These are phyloP conservation scores for Strobilomyces echinocephalus DNA, from an alignment of 768 basidiomycete genomes.

Conservation along the genomic window DNA sequence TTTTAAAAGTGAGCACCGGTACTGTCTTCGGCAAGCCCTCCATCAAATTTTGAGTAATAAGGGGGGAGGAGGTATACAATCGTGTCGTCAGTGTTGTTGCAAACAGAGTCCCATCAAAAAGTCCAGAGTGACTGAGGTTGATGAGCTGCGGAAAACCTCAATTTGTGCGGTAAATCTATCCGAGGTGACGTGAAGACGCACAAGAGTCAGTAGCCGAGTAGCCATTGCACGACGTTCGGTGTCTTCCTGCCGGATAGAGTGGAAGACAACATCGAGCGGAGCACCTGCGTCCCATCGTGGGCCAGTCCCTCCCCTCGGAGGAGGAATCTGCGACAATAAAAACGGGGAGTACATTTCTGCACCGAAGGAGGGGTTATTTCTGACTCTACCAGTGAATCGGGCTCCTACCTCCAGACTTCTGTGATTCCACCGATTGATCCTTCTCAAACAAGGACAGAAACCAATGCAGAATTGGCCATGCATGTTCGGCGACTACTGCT, in stretches of 20 bases:
- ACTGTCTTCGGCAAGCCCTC: slow-evolving; percentile 34
- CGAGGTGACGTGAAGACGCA: slow-evolving; percentile 11
- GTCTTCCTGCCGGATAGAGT: slow-evolving; percentile 32
- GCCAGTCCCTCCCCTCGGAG: slow-evolving; percentile 41
- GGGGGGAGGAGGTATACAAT: slow-evolving; percentile 28
- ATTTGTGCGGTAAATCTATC: neutral
- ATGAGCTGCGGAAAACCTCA: slow-evolving; percentile 31
- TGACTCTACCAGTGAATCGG: slow-evolving; percentile 1
- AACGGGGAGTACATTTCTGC: slow-evolving; percentile 46
- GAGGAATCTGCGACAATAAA: slow-evolving; percentile 56
- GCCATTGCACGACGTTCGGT: slow-evolving; percentile 31
- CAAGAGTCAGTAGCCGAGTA: slow-evolving; percentile 32
- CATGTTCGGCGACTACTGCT: slow-evolving; percentile 48
- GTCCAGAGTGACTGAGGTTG: slow-evolving; percentile 35
- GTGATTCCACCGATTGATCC: slow-evolving; percentile 44
- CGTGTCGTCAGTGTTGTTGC: slow-evolving; percentile 34
- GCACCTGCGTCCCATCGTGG: slow-evolving; percentile 53
- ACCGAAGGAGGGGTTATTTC: slow-evolving; percentile 6
- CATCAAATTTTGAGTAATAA: slow-evolving; percentile 34
- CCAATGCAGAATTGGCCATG: slow-evolving; percentile 74
- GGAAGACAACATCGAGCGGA: slow-evolving; percentile 45
- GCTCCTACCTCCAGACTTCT: slow-evolving; percentile 25
- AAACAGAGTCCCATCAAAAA: slow-evolving; percentile 36
- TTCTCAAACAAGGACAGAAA: slow-evolving; percentile 62
- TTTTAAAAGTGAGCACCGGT: slow-evolving; percentile 37